Evolutionary conservation across 768 basidiomycete species (phyloP), one percentile per base, ranked within the genome.

Genomic region (Punctularia strigosozonata): DNA sequence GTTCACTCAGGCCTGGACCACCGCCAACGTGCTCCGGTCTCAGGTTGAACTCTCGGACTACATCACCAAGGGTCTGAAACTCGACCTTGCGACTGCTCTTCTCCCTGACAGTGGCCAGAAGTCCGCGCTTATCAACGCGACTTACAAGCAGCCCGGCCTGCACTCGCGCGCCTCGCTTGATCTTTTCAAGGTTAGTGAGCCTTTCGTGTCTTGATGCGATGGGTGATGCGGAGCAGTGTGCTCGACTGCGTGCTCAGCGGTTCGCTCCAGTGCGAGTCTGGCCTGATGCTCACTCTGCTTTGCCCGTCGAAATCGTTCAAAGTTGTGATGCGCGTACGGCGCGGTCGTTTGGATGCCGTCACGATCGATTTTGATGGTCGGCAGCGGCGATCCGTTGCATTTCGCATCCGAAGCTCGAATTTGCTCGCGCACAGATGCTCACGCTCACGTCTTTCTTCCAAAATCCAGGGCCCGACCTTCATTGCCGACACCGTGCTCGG

Each of bases 1-100:
- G 58, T 69, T 95, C 73, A 98, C 95, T 50, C 75, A 94, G 68
- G 75, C 85, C 41, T 99, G 95, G 95, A 90, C 88, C 40, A 97
- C 94, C 54, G 51, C 76, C 58, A 99, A 99, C 71, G 62, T 81
- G 56, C 83, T 99, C 69, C 82, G 83, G 60, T 82, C 82, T 49
- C 77, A 82, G 59, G 61, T 97, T 48, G 95, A 99, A 72, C 69
- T 98, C 57, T 91, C 98, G 64, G 91, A 97, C 71, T 80, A 90
- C 68, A 75, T 98, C 58, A 89, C 94, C 52, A 84, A 91, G 67
- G 95, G 94, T 45, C 77, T 99, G 68, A 99, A 99, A 71, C 68
- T 99, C 56, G 94, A 97, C 59, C 60, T 97, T 41, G 68, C 68
- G 55, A 82, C 88, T 48, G 71, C 80, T 31, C 74, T 99, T 49